A percentile compares a stretch with the other conserved stretches of the same genome.
Conservation (phyloP, 129 eudicot species). For the Sambucus nigra region DNA sequence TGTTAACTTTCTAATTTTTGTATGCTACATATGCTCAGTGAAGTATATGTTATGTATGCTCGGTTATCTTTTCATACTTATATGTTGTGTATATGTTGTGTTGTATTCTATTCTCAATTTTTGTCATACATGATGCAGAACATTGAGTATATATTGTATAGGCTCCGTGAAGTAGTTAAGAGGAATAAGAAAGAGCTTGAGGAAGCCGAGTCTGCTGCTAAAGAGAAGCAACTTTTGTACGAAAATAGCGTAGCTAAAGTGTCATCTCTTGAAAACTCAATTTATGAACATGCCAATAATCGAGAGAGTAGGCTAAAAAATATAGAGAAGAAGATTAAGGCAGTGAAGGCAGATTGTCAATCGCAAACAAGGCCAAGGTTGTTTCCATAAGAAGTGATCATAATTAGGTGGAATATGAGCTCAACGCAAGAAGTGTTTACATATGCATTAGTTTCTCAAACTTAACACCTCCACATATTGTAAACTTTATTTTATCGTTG, state of each 20-base stretch:
- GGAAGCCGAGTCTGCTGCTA: constrained; percentile 53
- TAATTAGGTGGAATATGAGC: constrained; percentile 62
- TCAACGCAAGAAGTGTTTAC: too few relatives aligned
- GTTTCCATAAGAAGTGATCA: constrained; percentile 38
- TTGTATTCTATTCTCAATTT: too few relatives aligned
- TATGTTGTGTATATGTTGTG: too few relatives aligned
- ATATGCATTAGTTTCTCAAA: too few relatives aligned
- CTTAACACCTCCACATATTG: too few relatives aligned
- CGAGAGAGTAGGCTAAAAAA: constrained; percentile 72
- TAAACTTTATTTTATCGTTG: too few relatives aligned
- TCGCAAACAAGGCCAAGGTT: constrained; percentile 62
- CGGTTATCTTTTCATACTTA: too few relatives aligned
- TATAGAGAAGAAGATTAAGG: constrained; percentile 77
- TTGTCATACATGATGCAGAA: too few relatives aligned
- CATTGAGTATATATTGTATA: too few relatives aligned
- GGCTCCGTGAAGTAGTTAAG: constrained; percentile 76
- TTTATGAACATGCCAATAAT: constrained; percentile 63
- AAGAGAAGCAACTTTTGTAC: constrained; percentile 47
- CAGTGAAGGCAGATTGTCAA: constrained; percentile 50
- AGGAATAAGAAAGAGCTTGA: constrained; percentile 74
- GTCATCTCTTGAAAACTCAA: constrained; percentile 61
- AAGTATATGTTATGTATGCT: too few relatives aligned
- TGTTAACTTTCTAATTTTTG: too few relatives aligned
- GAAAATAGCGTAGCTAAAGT: constrained; percentile 56
- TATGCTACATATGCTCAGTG: too few relatives aligned